A percentile compares a stretch with the other conserved stretches of the same genome.
phyloP scores from a whole-genome alignment of 345 rosid genomes.

The Dipteronia sinensis region DNA sequence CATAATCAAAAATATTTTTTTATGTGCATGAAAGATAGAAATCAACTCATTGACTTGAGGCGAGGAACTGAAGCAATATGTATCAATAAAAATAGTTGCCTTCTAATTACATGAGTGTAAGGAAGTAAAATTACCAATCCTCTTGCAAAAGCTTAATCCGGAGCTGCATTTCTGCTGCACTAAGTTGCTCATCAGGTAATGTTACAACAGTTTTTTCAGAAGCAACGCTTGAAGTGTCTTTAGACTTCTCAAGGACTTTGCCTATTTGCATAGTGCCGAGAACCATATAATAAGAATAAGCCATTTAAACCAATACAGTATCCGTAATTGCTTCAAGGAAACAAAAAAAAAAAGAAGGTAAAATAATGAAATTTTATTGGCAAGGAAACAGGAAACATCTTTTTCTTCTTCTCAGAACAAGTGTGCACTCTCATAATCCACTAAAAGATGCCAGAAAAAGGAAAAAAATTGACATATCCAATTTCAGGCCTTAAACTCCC shows the following conservation, averaged over 20 bases:
- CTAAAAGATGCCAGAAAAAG: background rate
- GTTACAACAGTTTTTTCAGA: conserved; percentile 46
- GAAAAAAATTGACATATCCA: background rate
- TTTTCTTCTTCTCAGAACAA: background rate
- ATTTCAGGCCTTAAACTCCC: background rate
- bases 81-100: background rate
- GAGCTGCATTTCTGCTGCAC: conserved; percentile 61
- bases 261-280: conserved; percentile 44
- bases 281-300: conserved; percentile 10
- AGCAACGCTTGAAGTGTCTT: conserved; percentile 61
- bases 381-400: background rate
- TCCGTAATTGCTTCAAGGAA: background rate
- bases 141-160: conserved; percentile 75
- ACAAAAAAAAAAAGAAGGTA: background rate
- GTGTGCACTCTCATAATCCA: background rate
- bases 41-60: background rate
- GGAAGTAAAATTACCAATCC: conserved; percentile 51
- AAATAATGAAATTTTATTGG: background rate
- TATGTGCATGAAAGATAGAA: background rate
- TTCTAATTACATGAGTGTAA: background rate
- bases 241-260: conserved; percentile 64
- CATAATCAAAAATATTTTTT: background rate
- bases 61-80: background rate
- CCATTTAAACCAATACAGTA: conserved; percentile 13
- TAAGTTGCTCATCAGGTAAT: conserved; percentile 66